phyloP scores from a whole-genome alignment of 768 basidiomycete species.

The Psilocybe cyanescens region DNA sequence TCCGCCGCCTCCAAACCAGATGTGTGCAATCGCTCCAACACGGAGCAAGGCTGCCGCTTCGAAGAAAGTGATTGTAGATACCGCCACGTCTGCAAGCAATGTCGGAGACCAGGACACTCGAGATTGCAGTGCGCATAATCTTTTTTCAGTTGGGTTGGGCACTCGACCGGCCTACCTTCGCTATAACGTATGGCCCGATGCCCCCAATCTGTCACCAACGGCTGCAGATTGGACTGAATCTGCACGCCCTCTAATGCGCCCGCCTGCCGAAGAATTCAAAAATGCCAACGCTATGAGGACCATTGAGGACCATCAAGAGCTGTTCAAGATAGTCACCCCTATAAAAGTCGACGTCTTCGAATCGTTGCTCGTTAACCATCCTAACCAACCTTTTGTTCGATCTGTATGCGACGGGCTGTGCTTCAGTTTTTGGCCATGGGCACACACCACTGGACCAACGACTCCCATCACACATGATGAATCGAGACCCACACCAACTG shows the following conservation, averaged over 20 bases:
- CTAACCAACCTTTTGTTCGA: constrained; percentile 41
- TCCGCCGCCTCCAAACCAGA: neutral
- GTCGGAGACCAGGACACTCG: constrained; percentile 9
- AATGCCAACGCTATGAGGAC: constrained; percentile 25
- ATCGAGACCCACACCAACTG: constrained; percentile 9
- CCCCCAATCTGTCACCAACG: neutral
- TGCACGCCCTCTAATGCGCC: constrained; percentile 15
- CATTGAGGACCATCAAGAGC: constrained; percentile 24
- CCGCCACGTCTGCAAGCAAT: constrained; percentile 25
- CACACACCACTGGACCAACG: constrained; percentile 20
- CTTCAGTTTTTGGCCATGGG: constrained; percentile 50
- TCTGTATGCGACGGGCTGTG: constrained; percentile 33
- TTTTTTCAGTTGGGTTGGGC: neutral
- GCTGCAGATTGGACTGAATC: constrained; percentile 22
- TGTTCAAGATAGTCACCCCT: constrained; percentile 41
- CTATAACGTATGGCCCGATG: constrained; percentile 17
- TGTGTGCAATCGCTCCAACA: constrained; percentile 27
- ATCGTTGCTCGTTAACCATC: constrained; percentile 31
- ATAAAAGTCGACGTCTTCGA: constrained; percentile 19
- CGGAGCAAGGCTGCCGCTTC: constrained; percentile 13
- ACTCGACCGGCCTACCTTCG: constrained; percentile 12
- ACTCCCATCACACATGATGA: constrained; percentile 27
- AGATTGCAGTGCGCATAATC: constrained; percentile 4
- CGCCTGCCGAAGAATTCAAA: constrained; percentile 12
- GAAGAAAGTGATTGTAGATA: constrained; percentile 14